Evolutionary conservation across 2,329 filamentous ascomycete genomes (phyloP).

Genomic region (Calonectria fujianensis): DNA sequence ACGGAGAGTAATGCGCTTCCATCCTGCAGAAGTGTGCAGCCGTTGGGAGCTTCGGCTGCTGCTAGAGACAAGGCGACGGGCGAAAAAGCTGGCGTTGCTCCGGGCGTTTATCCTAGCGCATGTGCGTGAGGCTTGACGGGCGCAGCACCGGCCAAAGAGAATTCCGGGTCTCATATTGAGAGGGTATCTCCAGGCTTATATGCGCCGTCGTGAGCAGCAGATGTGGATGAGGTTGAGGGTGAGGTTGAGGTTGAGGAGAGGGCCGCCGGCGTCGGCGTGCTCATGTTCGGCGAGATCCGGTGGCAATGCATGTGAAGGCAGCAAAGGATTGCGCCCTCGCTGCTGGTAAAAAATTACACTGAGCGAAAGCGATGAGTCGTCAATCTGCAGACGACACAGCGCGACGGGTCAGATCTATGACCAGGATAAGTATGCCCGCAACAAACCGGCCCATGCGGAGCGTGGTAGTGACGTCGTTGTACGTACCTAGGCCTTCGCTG

Average conservation of each 20-base stretch:
- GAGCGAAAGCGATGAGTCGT: conserved; percentile 42
- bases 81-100: conserved; percentile 40
- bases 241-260: conserved; percentile 19
- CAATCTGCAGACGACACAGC: conserved; percentile 40
- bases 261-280: conserved; percentile 35
- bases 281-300: conserved; percentile 46
- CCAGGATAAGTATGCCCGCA: conserved; percentile 45
- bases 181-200: conserved; percentile 42
- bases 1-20: conserved; percentile 59
- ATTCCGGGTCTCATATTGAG: conserved; percentile 68
- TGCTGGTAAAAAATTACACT: conserved; percentile 12
- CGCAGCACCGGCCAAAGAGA: conserved; percentile 66
- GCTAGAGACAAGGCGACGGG: conserved; percentile 53
- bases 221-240: conserved; percentile 28
- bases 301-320: conserved; percentile 33
- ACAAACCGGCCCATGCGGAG: conserved; percentile 32
- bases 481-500: conserved; percentile 9
- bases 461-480: conserved; percentile 56
- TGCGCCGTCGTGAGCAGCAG: conserved; percentile 28
- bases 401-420: conserved; percentile 14
- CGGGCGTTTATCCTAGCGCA: conserved; percentile 47
- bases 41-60: conserved; percentile 50
- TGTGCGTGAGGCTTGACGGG: conserved; percentile 61
- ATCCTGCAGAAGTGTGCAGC: conserved; percentile 51
- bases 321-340: conserved; percentile 20